These are phyloP conservation scores for Beauveria sp. DNA, from an alignment of 2,329 filamentous ascomycete genomes.

Conservation along the genomic window DNA sequence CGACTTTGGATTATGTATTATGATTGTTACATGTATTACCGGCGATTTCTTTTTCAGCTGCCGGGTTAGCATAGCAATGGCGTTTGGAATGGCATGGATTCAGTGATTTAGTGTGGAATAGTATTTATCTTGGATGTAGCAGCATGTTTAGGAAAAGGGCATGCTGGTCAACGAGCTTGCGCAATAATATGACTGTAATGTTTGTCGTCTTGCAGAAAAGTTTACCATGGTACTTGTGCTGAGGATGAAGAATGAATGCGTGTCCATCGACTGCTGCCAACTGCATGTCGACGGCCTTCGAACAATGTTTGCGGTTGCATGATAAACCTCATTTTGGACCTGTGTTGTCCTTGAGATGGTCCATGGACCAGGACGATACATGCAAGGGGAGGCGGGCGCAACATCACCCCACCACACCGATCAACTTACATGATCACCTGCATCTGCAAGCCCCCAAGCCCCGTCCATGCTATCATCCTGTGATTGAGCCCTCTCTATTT, in stretches of 20 bases:
- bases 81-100: constrained; percentile 3
- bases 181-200: neutral
- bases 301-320: neutral
- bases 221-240: too few relatives aligned
- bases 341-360: neutral
- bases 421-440: constrained; percentile 7
- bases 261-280: neutral
- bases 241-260: too few relatives aligned
- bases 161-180: neutral
- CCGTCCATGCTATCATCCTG: neutral
- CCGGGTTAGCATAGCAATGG: constrained; percentile 9
- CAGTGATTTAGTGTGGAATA: neutral
- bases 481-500: neutral
- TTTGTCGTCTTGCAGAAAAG: neutral
- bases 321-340: neutral
- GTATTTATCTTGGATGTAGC: neutral
- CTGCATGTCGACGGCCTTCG: neutral
- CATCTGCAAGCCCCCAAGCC: neutral
- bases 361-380: neutral
- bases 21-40: constrained; percentile 7
- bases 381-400: neutral
- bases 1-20: constrained; percentile 11
- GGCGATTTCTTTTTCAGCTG: neutral
- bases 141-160: neutral
- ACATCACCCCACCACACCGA: constrained; percentile 5